Conservation (phyloP, 352 stramenopile genomes). For the Pythium brachiatum region DNA sequence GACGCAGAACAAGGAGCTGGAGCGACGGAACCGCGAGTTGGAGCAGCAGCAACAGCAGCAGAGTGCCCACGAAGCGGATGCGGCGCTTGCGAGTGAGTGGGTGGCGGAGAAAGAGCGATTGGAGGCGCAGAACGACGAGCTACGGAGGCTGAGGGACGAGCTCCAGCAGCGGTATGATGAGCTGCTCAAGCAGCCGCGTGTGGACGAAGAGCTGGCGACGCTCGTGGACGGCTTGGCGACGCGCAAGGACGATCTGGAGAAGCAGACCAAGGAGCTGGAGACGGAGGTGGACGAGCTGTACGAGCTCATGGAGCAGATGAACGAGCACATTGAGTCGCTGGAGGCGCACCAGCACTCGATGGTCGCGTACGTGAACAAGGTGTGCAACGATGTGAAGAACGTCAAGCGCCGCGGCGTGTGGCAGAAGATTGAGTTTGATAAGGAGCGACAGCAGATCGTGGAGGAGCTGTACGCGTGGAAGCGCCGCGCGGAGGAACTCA, state of each 20-base stretch:
- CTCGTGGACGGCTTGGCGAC: constrained; percentile 11
- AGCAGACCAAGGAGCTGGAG: constrained; percentile 21
- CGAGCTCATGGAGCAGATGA: constrained; percentile 26
- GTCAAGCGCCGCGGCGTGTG: constrained; percentile 26
- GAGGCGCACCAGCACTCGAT: constrained; percentile 23
- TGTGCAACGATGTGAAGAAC: constrained; percentile 26
- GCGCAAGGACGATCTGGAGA: constrained; percentile 17
- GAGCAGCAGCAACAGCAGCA: background rate
- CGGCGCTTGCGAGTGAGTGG: background rate
- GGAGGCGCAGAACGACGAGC: background rate
- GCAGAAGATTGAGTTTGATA: constrained; percentile 31
- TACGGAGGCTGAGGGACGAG: constrained; percentile 1
- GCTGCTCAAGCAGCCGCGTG: constrained; percentile 12
- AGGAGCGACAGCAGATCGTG: constrained; percentile 26
- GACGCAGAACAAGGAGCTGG: constrained; percentile 1
- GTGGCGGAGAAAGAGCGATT: constrained; percentile 1
- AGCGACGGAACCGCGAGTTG: constrained; percentile 1
- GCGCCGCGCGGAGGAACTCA: constrained; percentile 17
- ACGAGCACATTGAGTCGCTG: constrained; percentile 23
- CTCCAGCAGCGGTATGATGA: constrained; percentile 10
- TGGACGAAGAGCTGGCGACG: constrained; percentile 16
- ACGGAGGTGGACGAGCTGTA: constrained; percentile 18
- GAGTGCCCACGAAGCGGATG: background rate
- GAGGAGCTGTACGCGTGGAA: constrained; percentile 29
- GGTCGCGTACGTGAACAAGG: constrained; percentile 25